Conservation (phyloP, 2,329 filamentous ascomycete species). For the Colletotrichum eremochloae region DNA sequence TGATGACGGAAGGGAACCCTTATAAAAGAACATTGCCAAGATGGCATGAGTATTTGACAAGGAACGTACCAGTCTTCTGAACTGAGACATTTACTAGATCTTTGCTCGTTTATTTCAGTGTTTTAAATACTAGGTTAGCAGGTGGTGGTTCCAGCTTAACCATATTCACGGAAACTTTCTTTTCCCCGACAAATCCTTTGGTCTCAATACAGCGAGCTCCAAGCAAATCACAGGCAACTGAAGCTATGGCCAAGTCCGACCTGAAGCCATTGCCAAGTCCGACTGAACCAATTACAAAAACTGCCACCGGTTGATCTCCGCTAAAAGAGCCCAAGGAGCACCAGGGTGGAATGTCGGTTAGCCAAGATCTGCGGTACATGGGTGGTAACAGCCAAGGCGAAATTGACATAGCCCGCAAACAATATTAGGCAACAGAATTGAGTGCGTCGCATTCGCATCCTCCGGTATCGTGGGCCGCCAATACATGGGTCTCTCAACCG, state of each 20-base stretch:
- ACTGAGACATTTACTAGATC: background rate
- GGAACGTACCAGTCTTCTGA: conserved; percentile 56
- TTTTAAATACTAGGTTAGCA: no score
- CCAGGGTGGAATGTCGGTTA: background rate
- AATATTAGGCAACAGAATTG: background rate
- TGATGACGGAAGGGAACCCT: conserved; percentile 52
- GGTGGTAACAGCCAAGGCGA: background rate
- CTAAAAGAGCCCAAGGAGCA: background rate
- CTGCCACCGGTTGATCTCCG: no score
- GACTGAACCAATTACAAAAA: background rate
- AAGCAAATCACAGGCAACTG: no score
- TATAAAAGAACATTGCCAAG: conserved; percentile 64
- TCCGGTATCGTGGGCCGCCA: conserved; percentile 7
- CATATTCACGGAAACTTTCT: no score
- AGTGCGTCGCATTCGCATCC: background rate
- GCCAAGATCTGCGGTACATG: background rate
- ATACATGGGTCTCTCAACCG: background rate
- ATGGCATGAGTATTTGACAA: conserved; percentile 65
- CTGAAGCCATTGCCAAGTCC: background rate
- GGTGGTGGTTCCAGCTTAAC: no score
- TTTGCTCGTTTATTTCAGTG: background rate
- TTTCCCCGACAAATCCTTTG: no score
- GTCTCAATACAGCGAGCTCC: no score
- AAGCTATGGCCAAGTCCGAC: background rate
- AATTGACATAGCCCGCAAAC: no score